Base-by-base conservation (phyloP, 2,329 filamentous ascomycete genomes). In the Cercospora canescens region DNA sequence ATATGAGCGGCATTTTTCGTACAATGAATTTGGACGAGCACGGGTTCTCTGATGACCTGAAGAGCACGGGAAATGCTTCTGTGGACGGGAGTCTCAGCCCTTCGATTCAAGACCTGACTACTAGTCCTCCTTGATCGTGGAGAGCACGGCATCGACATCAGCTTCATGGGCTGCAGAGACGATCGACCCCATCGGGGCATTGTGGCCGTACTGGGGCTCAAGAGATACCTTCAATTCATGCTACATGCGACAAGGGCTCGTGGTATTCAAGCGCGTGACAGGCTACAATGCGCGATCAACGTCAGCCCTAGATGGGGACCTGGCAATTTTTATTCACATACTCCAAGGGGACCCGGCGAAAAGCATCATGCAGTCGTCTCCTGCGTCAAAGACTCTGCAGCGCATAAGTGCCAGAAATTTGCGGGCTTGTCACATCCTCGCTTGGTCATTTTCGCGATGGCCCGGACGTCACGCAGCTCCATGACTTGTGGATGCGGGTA, bases 1-100 rank as follows among this genome's bases (percentile, higher is more conserved):
- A 77, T 56, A 76, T 79, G 75, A 76, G 71, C 45, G 76, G 74
- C 12, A 74, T 79, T 9, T 78, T 84, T 72, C 78, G 74, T 60
- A 77, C 75, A 7, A 72, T 84, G 66, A 70, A 72, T n/a, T 63
- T 78, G 16, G 69, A 71, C 21, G 75, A 74, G 52, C 64, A 71
- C 45, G 63, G 64, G n/a, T 41, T 68, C 16, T 64, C 66, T 7
- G 68, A 71, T 34, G 69, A 72, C 26, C 45, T 68, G 41, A 67
- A 50, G 55, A 68, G 66, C 18, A 64, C 62, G 30, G 70, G 64
- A 16, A 71, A 69, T 3, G 72, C 71, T 26, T 62, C 60, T 14
- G 50, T 56, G 28, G 63, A 67, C 30, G 67, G 67, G n/a, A 50
- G 21, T 32, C 50, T 59, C 57, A 70, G 68, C 57, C 68, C 64